A percentile compares a stretch with the other conserved stretches of the same genome.
Evolutionary conservation across 768 basidiomycete genomes (phyloP).

Genomic region (Leccinum broughii): DNA sequence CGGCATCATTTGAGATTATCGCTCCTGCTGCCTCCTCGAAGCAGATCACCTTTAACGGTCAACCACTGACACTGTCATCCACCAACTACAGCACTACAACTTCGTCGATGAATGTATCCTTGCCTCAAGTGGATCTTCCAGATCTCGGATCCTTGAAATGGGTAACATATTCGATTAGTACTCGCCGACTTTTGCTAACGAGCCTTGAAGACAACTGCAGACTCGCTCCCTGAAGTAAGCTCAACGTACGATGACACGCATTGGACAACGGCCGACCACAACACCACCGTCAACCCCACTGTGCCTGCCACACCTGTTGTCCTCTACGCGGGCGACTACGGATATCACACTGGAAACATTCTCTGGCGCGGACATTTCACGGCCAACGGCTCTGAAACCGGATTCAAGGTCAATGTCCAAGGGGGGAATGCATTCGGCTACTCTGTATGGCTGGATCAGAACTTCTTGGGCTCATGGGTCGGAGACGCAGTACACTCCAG

Average conservation of each 20-base stretch:
- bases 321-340: conserved; percentile 51
- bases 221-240: conserved; percentile 39
- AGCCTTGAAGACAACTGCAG: conserved; percentile 20
- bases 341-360: conserved; percentile 52
- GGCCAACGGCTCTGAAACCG: conserved; percentile 47
- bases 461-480: conserved; percentile 45
- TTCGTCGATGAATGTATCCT: conserved; percentile 11
- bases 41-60: conserved; percentile 45
- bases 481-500: conserved; percentile 19
- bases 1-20: conserved; percentile 47
- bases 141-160: conserved; percentile 22
- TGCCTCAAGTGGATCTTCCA: conserved; percentile 22
- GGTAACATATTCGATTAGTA: conserved; percentile 1
- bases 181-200: conserved; percentile 4
- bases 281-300: conserved; percentile 43
- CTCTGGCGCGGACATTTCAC: conserved; percentile 53
- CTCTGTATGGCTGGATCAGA: conserved; percentile 49
- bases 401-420: conserved; percentile 39
- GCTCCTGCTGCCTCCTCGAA: conserved; percentile 42
- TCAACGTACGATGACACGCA: conserved; percentile 40
- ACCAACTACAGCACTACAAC: conserved; percentile 46
- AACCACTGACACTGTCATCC: conserved; percentile 30
- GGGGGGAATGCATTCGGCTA: conserved; percentile 52
- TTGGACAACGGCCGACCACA: conserved; percentile 46
- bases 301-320: conserved; percentile 40